phyloP scores from a whole-genome alignment of 192 early-diverging fungal genomes.

The Coemansia sp. region DNA sequence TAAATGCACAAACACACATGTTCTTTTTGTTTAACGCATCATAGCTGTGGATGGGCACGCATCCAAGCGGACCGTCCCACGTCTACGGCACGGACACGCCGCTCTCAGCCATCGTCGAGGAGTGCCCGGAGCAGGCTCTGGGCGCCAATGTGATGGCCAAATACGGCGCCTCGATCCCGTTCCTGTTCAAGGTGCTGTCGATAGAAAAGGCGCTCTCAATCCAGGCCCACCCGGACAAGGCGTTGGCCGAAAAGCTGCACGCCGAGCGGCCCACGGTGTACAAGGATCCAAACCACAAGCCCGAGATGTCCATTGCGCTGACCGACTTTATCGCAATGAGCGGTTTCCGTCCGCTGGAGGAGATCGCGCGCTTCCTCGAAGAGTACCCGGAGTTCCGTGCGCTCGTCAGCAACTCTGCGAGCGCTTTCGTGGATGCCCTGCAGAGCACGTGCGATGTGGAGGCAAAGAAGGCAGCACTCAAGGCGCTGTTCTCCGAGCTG shows the following conservation, averaged over 20 bases:
- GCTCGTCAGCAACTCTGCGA: conserved; percentile 59
- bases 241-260: conserved; percentile 72
- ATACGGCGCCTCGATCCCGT: conserved; percentile 85
- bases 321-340: conserved; percentile 94
- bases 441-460: conserved; percentile 27
- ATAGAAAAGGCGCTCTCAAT: conserved; percentile 90
- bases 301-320: conserved; percentile 95
- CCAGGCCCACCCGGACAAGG: conserved; percentile 97
- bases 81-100: conserved; percentile 45
- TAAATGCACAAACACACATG: no score
- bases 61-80: conserved; percentile 82
- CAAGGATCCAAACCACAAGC: conserved; percentile 93
- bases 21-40: conserved; percentile 1
- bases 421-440: conserved; percentile 48
- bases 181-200: conserved; percentile 94
- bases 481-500: conserved; percentile 57
- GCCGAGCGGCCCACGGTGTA: conserved; percentile 75
- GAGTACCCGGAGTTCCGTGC: conserved; percentile 77
- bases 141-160: conserved; percentile 54
- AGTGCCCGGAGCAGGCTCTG: conserved; percentile 55
- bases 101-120: conserved; percentile 55
- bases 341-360: conserved; percentile 81
- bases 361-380: conserved; percentile 66
- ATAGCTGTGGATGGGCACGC: conserved; percentile 98
- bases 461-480: conserved; percentile 49